phyloP scores from a whole-genome alignment of 164 flowering plant genomes.

The Akebia trifoliata region DNA sequence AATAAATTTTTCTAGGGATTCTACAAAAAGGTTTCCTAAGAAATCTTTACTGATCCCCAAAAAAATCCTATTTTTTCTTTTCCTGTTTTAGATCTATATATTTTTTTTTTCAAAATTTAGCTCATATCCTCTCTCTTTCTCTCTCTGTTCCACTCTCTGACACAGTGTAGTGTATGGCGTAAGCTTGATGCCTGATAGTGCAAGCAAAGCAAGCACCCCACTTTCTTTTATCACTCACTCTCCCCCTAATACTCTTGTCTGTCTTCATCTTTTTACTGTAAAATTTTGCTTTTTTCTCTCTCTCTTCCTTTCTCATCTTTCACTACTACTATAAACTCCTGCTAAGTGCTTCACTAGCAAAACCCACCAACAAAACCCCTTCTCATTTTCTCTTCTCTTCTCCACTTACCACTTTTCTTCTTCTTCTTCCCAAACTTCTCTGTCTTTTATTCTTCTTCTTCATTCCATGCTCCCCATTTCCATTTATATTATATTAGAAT shows the following conservation, averaged over 20 bases:
- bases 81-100: too few relatives aligned
- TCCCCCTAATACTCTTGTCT: conserved; percentile 15
- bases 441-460: conserved; percentile 1
- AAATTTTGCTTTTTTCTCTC: conserved; percentile 25
- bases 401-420: conserved; percentile 4
- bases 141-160: conserved; percentile 46
- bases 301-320: conserved; percentile 9
- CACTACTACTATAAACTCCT: conserved; percentile 39
- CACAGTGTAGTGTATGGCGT: conserved; percentile 62
- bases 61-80: too few relatives aligned
- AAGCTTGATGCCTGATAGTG: conserved; percentile 86
- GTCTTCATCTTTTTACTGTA: conserved; percentile 26
- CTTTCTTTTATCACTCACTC: conserved; percentile 21
- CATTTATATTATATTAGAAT: too few relatives aligned
- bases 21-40: too few relatives aligned
- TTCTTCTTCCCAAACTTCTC: conserved; percentile 1
- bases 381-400: conserved; percentile 5
- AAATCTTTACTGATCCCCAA: too few relatives aligned
- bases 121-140: conserved; percentile 11
- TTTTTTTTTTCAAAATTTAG: neutral
- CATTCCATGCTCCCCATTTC: neutral
- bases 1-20: too few relatives aligned
- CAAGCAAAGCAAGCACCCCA: conserved; percentile 82
- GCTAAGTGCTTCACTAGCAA: conserved; percentile 43
- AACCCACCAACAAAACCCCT: conserved; percentile 25